Percentiles rank a stretch among this genome's conserved stretches.
Evolutionary conservation across 306 rosid species (phyloP).

Genomic region (Prunus campanulata): DNA sequence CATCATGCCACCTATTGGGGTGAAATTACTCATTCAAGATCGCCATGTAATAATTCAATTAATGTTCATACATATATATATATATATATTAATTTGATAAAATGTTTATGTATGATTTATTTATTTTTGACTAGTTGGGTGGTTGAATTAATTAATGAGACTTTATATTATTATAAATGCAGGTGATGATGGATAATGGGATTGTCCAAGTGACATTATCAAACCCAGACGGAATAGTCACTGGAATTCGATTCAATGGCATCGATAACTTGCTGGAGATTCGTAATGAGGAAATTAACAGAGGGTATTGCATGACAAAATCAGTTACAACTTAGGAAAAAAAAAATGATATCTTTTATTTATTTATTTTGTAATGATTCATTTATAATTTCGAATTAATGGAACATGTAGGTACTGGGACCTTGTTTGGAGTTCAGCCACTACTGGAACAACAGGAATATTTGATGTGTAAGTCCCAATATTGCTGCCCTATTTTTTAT

Average conservation of each 20-base stretch:
- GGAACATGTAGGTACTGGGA: conserved; percentile 70
- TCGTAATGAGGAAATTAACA: conserved; percentile 31
- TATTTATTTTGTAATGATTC: not conserved
- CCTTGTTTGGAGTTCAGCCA: conserved; percentile 71
- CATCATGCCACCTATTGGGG: conserved; percentile 51
- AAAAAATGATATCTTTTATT: not conserved
- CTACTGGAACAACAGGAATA: conserved; percentile 49
- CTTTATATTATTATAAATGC: not conserved
- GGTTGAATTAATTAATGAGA: not conserved
- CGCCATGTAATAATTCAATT: conserved; percentile 35
- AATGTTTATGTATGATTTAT: not conserved
- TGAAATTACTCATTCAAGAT: conserved; percentile 39
- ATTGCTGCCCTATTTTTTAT: not conserved
- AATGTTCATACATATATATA: too few species aligned
- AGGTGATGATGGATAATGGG: conserved; percentile 86
- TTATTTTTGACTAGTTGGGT: not conserved
- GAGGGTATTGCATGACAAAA: conserved; percentile 51
- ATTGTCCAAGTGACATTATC: conserved; percentile 61
- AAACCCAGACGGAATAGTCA: conserved; percentile 72
- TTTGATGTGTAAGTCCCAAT: conserved; percentile 67
- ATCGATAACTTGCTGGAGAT: conserved; percentile 71
- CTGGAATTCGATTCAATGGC: conserved; percentile 59
- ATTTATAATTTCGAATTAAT: not conserved
- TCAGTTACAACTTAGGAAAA: not conserved
- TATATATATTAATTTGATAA: not conserved